Conservation (phyloP, 805 yeast species). For the Candida parachauliodes region DNA sequence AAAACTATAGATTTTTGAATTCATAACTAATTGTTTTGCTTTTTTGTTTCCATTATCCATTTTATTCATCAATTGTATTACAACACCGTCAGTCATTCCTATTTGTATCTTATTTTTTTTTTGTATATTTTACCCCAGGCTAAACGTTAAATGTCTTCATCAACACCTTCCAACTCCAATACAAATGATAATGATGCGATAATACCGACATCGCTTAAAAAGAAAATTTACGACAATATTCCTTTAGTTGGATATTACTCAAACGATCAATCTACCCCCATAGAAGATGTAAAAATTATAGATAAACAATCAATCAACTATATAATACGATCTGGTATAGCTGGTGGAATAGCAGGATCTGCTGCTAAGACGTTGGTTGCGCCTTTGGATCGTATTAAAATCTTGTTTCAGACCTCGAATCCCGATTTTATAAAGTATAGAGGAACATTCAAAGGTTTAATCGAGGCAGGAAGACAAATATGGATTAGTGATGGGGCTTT, state of each 20-base stretch:
- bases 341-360: constrained; percentile 95
- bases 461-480: constrained; percentile 67
- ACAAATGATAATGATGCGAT: constrained; percentile 2
- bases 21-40: too few species aligned
- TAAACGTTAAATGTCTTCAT: background rate
- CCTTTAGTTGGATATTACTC: constrained; percentile 8
- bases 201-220: constrained; percentile 1
- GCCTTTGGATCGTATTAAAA: constrained; percentile 92
- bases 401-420: constrained; percentile 89
- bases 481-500: constrained; percentile 62
- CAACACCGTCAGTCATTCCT: background rate
- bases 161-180: background rate
- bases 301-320: constrained; percentile 76
- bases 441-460: constrained; percentile 75
- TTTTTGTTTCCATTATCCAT: too few species aligned
- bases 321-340: constrained; percentile 77
- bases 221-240: constrained; percentile 3
- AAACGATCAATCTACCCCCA: constrained; percentile 29
- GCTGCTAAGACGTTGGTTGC: constrained; percentile 96
- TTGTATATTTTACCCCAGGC: constrained; percentile 8
- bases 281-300: constrained; percentile 29
- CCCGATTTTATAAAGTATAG: constrained; percentile 80
- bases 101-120: too few species aligned
- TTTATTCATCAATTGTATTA: background rate
- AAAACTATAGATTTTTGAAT: too few species aligned